Base-by-base conservation (phyloP, 2,329 filamentous ascomycete species). In the Diaporthe ilicicola region DNA sequence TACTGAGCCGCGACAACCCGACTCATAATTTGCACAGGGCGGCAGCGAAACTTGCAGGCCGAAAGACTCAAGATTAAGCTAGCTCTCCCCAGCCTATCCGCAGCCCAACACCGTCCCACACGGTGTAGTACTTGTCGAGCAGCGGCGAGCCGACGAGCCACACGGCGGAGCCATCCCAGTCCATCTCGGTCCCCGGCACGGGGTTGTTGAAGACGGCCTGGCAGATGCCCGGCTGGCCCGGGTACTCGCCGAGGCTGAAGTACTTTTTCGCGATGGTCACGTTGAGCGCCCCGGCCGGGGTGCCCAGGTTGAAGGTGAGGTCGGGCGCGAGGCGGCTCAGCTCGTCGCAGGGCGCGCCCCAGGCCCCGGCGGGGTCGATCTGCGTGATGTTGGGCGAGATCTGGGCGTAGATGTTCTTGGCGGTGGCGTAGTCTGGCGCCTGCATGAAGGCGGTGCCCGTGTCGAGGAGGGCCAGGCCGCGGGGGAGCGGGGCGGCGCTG, bases 71-170 rank as follows among this genome's bases (percentile, higher is more conserved):
- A n/a, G n/a, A n/a, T n/a, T n/a, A n/a, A n/a, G n/a, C n/a, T n/a
- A 72, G 24, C 50, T 72, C 51, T 3, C 68, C 71, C 71, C 71
- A 78, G 2, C 78, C 78, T 24, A 80, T 67, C 55, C 74, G 67
- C 59, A 74, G n/a, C 9, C 74, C 76, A 19, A 74, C 66, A 0
- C 76, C 77, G 70, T 82, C 77, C 79, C 79, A 82, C 0, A 78
- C 77, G 1, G 80, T 82, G 67, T 82, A 82, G 67, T 81, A 81
- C 15, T 76, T 73, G 75, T 81, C 78, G 29, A 82, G 68, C 19
- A 80, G 71, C 4, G 80, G 78, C 1, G 75, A 78, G 0, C 81
- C 81, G 10, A 80, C 55, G 8, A 81, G 69, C 79, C 80, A 82
- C 2, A 76, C 72, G 0, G 74, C 73, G 0, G 74, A 74, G 0